Conservation (phyloP, 2,329 filamentous ascomycete genomes). For the Fusarium torreyae region DNA sequence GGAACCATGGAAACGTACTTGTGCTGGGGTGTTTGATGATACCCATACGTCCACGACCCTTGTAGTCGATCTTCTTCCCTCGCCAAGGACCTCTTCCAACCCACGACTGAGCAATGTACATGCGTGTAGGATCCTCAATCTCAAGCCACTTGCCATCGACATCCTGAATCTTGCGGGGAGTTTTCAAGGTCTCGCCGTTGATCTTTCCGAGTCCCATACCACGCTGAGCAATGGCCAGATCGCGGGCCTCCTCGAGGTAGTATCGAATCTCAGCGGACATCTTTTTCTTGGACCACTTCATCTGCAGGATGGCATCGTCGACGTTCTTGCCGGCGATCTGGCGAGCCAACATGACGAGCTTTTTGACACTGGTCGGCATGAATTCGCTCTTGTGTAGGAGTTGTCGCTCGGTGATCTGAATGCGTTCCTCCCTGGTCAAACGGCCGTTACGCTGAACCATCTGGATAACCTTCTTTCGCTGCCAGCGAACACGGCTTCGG, state of each 20-base stretch:
- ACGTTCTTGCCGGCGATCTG: slow-evolving; percentile 96
- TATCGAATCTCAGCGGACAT: slow-evolving; percentile 84
- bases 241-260: slow-evolving; percentile 85
- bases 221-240: slow-evolving; percentile 82
- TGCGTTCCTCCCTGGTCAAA: slow-evolving; percentile 72
- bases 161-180: slow-evolving; percentile 72
- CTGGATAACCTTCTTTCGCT: slow-evolving; percentile 87
- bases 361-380: slow-evolving; percentile 91
- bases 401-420: slow-evolving; percentile 75
- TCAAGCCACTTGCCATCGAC: slow-evolving; percentile 82
- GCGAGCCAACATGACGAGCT: slow-evolving; percentile 85
- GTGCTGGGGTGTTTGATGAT: slow-evolving; percentile 80
- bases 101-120: slow-evolving; percentile 96
- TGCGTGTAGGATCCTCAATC: slow-evolving; percentile 80
- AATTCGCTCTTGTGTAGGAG: slow-evolving; percentile 74
- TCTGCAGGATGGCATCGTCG: slow-evolving; percentile 93
- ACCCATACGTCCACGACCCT: slow-evolving; percentile 81
- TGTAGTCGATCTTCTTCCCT: slow-evolving; percentile 73
- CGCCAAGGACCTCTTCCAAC: slow-evolving; percentile 82
- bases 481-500: slow-evolving; percentile 78
- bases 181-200: slow-evolving; percentile 58
- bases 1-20: slow-evolving; percentile 68
- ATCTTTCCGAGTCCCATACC: slow-evolving; percentile 83
- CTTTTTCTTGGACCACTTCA: slow-evolving; percentile 96
- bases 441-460: slow-evolving; percentile 74